These are phyloP conservation scores for Albatrellus ellisii DNA, from an alignment of 768 basidiomycete species.

Conservation along the genomic window DNA sequence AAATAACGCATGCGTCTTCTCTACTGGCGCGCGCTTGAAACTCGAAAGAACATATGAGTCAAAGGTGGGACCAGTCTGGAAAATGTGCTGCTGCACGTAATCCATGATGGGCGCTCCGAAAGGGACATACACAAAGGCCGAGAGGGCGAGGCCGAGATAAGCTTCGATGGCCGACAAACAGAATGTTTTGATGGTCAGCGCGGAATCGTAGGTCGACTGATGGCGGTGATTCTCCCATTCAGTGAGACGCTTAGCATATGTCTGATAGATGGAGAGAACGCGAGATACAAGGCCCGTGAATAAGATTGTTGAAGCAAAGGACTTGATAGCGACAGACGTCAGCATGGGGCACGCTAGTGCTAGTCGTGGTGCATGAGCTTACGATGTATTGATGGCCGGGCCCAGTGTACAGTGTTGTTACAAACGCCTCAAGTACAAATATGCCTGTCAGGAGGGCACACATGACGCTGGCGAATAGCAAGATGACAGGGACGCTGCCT, in stretches of 20 bases:
- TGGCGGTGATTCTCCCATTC: conserved; percentile 89
- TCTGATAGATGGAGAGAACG: conserved; percentile 61
- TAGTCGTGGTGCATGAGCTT: conserved; percentile 19
- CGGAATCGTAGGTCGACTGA: conserved; percentile 60
- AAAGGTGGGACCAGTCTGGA: conserved; percentile 12
- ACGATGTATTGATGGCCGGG: conserved; percentile 72
- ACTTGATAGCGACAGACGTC: conserved; percentile 25
- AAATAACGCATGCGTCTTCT: conserved; percentile 10
- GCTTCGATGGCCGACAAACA: conserved; percentile 80
- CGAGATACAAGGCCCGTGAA: conserved; percentile 75
- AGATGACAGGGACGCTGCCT: conserved; percentile 58
- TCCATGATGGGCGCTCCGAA: conserved; percentile 82
- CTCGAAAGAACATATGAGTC: conserved; percentile 8
- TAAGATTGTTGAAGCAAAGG: conserved; percentile 71
- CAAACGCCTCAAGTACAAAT: conserved; percentile 84
- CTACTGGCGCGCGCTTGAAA: conserved; percentile 16
- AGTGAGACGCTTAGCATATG: conserved; percentile 55
- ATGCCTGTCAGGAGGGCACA: conserved; percentile 64
- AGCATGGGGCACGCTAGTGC: neutral
- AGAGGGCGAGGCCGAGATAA: conserved; percentile 81
- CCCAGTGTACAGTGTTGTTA: conserved; percentile 79
- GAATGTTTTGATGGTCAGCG: conserved; percentile 85
- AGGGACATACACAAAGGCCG: conserved; percentile 93
- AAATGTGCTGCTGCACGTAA: conserved; percentile 22
- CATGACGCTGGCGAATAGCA: conserved; percentile 58